Evolutionary conservation across 2,329 filamentous ascomycete genomes (phyloP).

Genomic region (Cadophora sp.): DNA sequence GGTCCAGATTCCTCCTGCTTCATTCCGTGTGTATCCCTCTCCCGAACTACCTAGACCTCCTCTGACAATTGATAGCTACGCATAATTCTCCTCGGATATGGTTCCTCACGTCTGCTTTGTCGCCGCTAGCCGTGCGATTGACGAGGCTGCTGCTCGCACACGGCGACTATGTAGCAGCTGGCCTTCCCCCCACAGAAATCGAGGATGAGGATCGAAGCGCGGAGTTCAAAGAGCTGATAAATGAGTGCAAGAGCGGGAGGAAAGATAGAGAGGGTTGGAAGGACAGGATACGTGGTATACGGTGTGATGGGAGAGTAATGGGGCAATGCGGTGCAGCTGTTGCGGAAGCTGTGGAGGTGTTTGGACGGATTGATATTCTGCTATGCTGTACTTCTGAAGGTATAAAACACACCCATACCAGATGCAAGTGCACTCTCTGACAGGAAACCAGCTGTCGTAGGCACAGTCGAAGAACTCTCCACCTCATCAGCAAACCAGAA

Average conservation of each 20-base stretch:
- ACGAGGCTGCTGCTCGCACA: constrained; percentile 84
- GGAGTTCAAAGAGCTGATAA: constrained; percentile 81
- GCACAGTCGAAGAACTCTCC: constrained; percentile 88
- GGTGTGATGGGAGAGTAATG: constrained; percentile 62
- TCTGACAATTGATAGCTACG: constrained; percentile 49
- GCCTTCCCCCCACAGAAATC: constrained; percentile 79
- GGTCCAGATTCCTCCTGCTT: constrained; percentile 36
- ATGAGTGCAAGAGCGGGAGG: constrained; percentile 66
- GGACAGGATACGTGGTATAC: constrained; percentile 72
- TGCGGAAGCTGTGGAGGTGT: constrained; percentile 83
- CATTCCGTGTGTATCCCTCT: constrained; percentile 37
- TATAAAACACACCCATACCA: constrained; percentile 46
- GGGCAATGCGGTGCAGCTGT: constrained; percentile 67
- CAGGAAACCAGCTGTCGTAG: constrained; percentile 71
- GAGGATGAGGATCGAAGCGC: constrained; percentile 77
- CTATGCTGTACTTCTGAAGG: constrained; percentile 89
- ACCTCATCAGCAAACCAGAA: constrained; percentile 75
- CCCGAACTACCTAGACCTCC: background rate
- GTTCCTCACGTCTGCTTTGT: constrained; percentile 88
- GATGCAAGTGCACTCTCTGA: constrained; percentile 3
- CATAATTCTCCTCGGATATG: constrained; percentile 84
- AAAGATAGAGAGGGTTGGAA: constrained; percentile 80
- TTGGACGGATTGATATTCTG: constrained; percentile 88
- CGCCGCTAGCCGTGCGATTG: constrained; percentile 83
- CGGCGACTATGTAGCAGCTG: constrained; percentile 89